phyloP scores from a whole-genome alignment of 2,329 filamentous ascomycete species.

The Trichoderma afroharzianum region DNA sequence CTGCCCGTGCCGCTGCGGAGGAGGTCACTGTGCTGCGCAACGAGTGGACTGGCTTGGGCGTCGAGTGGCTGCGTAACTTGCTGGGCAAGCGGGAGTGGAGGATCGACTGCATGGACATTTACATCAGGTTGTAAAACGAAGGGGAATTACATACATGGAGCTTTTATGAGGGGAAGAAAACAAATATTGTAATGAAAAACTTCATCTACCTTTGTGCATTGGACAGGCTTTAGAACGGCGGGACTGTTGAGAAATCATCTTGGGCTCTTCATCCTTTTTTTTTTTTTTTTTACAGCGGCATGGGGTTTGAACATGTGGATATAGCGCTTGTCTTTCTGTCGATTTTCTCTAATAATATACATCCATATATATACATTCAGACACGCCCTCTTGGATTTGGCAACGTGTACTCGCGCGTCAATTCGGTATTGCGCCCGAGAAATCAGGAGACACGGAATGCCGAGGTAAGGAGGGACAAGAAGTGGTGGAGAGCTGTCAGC shows the following conservation, averaged over 20 bases:
- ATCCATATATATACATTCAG: not conserved
- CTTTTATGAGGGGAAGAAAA: not conserved
- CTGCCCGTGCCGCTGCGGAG: slow-evolving; percentile 65
- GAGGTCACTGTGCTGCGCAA: slow-evolving; percentile 51
- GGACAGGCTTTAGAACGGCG: not conserved
- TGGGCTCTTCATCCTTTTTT: not conserved
- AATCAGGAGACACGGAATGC: not conserved
- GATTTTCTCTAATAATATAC: not conserved
- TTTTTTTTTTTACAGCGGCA: not conserved
- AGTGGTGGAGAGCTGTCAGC: not conserved
- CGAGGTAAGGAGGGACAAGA: not conserved
- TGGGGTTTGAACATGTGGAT: not conserved
- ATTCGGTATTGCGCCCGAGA: not conserved
- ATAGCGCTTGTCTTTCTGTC: not conserved
- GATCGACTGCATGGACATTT: slow-evolving; percentile 85
- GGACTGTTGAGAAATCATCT: not conserved
- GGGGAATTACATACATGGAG: not conserved
- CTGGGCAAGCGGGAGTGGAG: slow-evolving; percentile 83
- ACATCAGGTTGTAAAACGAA: slow-evolving; percentile 63
- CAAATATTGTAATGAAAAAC: not conserved
- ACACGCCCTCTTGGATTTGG: not conserved
- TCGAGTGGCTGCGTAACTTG: slow-evolving; percentile 82
- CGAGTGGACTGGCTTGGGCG: slow-evolving; percentile 72
- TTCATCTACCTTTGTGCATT: not conserved
- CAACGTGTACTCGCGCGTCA: not conserved